phyloP scores from a whole-genome alignment of 805 yeast species.

The Wickerhamiella nectarea region DNA sequence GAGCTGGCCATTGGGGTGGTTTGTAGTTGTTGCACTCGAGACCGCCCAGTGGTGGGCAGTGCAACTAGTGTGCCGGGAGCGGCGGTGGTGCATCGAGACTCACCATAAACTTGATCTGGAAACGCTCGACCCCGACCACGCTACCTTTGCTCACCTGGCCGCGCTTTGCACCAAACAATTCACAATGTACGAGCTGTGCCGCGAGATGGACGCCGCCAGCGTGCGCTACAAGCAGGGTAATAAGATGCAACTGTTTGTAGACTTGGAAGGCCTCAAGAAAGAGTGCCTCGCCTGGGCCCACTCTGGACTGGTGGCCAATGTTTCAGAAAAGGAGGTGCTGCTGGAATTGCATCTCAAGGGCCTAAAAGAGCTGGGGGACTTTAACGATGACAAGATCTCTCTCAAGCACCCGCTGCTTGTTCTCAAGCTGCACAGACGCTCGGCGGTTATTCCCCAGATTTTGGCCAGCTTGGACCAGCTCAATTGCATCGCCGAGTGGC shows the following conservation, averaged over 20 bases:
- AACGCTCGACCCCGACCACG: constrained; percentile 21
- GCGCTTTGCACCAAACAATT: constrained; percentile 20
- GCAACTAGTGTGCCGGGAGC: constrained; percentile 13
- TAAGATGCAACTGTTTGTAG: constrained; percentile 14
- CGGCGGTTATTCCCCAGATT: neutral
- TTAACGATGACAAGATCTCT: constrained; percentile 4
- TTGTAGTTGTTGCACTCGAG: constrained; percentile 26
- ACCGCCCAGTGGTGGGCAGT: constrained; percentile 20
- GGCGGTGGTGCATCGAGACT: constrained; percentile 19
- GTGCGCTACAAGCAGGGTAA: constrained; percentile 15
- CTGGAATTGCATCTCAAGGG: constrained; percentile 3
- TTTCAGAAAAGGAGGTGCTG: constrained; percentile 7
- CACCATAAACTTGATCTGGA: constrained; percentile 12
- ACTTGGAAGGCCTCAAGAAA: constrained; percentile 13
- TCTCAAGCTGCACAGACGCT: neutral
- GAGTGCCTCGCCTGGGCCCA: constrained; percentile 16
- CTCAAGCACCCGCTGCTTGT: neutral
- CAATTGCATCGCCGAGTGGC: constrained; percentile 17
- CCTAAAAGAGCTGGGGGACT: constrained; percentile 2
- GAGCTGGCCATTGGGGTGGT: constrained; percentile 31
- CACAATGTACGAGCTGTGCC: constrained; percentile 22
- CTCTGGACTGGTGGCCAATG: constrained; percentile 17
- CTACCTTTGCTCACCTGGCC: constrained; percentile 19
- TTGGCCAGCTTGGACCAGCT: constrained; percentile 7
- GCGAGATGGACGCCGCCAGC: constrained; percentile 20